A percentile compares a stretch with the other conserved stretches of the same genome.
Conservation (phyloP, 2,329 filamentous ascomycete genomes). For the Paraconiothyrium sp. region DNA sequence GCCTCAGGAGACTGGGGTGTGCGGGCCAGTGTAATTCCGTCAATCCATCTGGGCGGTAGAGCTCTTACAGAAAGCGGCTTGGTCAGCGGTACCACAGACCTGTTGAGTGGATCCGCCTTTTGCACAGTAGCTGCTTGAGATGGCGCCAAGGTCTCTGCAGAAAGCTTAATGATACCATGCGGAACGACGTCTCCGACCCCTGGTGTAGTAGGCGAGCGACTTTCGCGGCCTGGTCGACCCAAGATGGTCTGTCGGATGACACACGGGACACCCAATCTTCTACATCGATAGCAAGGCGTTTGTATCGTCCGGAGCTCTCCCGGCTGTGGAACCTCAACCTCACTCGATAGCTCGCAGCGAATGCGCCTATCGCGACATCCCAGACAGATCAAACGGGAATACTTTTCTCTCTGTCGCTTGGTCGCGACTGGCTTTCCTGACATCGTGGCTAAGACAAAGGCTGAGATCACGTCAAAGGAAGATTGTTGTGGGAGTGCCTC, state of each 20-base stretch:
- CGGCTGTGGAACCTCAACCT: constrained; percentile 24
- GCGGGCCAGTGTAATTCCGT: not conserved
- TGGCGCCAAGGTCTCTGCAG: not conserved
- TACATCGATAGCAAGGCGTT: constrained; percentile 30
- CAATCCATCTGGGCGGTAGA: not conserved
- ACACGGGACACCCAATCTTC: constrained; percentile 25
- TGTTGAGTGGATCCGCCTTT: not conserved
- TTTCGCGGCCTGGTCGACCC: constrained; percentile 21
- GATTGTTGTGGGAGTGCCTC: not conserved
- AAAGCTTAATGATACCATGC: not conserved
- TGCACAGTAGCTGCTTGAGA: not conserved
- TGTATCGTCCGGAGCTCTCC: constrained; percentile 26
- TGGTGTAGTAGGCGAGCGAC: not conserved
- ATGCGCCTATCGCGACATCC: constrained; percentile 31
- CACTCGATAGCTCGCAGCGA: constrained; percentile 28
- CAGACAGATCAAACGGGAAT: constrained; percentile 30
- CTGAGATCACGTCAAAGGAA: not conserved
- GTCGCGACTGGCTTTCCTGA: constrained; percentile 15
- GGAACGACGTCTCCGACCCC: not conserved
- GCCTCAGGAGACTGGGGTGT: constrained; percentile 17
- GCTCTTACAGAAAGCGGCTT: not conserved
- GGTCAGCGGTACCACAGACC: not conserved
- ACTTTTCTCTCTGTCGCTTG: constrained; percentile 27
- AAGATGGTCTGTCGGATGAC: constrained; percentile 27
- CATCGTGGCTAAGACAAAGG: constrained; percentile 9